Percentiles rank a stretch among this genome's conserved stretches.
Conservation (phyloP, 139 green algal genomes). For the Deuterostichococcus epilithicus region DNA sequence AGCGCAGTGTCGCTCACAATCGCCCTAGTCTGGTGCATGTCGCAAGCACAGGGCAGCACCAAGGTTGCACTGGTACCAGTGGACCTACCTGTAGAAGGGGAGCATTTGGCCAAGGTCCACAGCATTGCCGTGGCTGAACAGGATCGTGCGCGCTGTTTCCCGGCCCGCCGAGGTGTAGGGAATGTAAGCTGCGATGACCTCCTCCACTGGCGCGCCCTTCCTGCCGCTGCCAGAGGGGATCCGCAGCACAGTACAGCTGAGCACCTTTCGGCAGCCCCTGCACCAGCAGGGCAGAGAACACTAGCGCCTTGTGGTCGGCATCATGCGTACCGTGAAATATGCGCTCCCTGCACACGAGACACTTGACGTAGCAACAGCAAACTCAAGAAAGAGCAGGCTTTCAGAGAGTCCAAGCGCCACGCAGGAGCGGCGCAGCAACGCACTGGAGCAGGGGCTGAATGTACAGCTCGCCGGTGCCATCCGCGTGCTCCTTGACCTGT, state of each 20-base stretch:
- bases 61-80: background rate
- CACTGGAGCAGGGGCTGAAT: constrained; percentile 44
- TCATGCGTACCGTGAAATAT: no score
- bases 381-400: no score
- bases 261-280: constrained; percentile 26
- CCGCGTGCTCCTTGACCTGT: constrained; percentile 54
- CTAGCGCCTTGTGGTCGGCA: no score
- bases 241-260: constrained; percentile 28
- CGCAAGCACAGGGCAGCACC: background rate
- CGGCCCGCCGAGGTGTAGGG: constrained; percentile 20
- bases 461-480: constrained; percentile 51
- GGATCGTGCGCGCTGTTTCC: constrained; percentile 46
- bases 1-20: no score
- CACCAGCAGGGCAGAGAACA: background rate
- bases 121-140: constrained; percentile 93
- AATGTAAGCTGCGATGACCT: constrained; percentile 59
- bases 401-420: no score
- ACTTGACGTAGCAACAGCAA: no score
- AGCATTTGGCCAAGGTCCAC: constrained; percentile 90
- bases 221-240: constrained; percentile 18
- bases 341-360: no score
- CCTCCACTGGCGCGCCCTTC: constrained; percentile 15
- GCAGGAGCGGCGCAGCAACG: background rate
- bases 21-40: no score
- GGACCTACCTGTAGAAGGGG: constrained; percentile 63